These are phyloP conservation scores for Ganoderma lucidum DNA, from an alignment of 1,284 basidiomycete species.

Conservation along the genomic window DNA sequence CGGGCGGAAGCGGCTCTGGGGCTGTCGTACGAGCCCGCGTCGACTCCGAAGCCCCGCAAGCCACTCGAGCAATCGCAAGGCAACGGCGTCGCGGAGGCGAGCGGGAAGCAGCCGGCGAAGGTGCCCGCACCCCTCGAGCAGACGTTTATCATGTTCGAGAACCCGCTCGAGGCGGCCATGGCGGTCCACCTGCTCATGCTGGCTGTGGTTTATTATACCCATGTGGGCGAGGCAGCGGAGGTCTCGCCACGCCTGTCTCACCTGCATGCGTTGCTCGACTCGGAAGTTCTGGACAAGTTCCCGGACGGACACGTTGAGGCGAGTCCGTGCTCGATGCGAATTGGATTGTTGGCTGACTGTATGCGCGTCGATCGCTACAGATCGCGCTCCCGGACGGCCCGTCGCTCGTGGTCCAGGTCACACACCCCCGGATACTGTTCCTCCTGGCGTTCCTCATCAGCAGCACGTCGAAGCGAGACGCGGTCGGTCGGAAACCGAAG, in stretches of 20 bases:
- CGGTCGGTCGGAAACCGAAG: slow-evolving; percentile 75
- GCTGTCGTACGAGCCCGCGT: slow-evolving; percentile 44
- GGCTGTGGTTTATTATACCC: slow-evolving; percentile 64
- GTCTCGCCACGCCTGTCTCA: slow-evolving; percentile 57
- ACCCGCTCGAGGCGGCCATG: slow-evolving; percentile 54
- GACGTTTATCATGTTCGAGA: slow-evolving; percentile 44
- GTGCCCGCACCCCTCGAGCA: slow-evolving; percentile 27
- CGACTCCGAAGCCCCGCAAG: slow-evolving; percentile 36
- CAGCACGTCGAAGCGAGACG: slow-evolving; percentile 70
- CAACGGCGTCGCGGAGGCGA: slow-evolving; percentile 8
- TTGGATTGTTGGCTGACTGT: background rate
- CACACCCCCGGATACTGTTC: slow-evolving; percentile 72
- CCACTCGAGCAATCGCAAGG: slow-evolving; percentile 20
- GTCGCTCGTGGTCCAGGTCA: slow-evolving; percentile 63
- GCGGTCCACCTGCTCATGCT: slow-evolving; percentile 63
- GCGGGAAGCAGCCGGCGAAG: slow-evolving; percentile 4
- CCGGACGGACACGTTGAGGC: slow-evolving; percentile 60
- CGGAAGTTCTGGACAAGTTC: slow-evolving; percentile 57
- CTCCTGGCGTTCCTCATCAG: slow-evolving; percentile 72
- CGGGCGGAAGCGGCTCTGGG: slow-evolving; percentile 55
- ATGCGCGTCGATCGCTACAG: slow-evolving; percentile 34
- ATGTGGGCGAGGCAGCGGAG: slow-evolving; percentile 55
- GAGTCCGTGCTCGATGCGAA: slow-evolving; percentile 17
- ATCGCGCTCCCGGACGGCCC: slow-evolving; percentile 45
- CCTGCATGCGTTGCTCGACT: slow-evolving; percentile 70